Evolutionary conservation across 169 alveolate genomes (phyloP), one percentile per base, ranked within the genome.

Genomic region (Eimeria zaria): DNA sequence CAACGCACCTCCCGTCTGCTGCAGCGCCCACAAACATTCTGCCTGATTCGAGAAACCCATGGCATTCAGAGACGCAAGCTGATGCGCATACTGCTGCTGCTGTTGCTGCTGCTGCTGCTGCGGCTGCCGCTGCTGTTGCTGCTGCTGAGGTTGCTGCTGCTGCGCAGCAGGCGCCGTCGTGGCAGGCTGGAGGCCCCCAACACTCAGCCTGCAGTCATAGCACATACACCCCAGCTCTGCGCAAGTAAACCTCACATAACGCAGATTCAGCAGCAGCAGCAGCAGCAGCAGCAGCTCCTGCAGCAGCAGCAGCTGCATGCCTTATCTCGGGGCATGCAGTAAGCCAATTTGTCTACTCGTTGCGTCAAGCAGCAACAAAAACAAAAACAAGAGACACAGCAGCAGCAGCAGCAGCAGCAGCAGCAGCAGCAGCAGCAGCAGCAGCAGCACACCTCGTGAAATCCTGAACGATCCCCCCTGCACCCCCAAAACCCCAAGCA

Each of bases 11-110:
- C 71, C 91, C 3, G 91, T 83, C 41, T 51, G 74, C 91, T 51
- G 91, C 76, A 83, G 76, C 41, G 91, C 91, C 76, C 74, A 51
- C 58, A 83, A 51, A 55, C 91, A 83, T 58, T 51, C 91, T 1
- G 71, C 76, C 74, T 51, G 71, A 51, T 83, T 55, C 11, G 91
- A 53, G 78, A 83, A 83, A 0, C 91, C 91, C 91, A 83, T 83
- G 55, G 76, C 74, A 55, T 55, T 51, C 58, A 83, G 60, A 14
- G 91, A 83, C 20, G 71, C 91, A 16, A 83, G 91, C 76, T 83
- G 91, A 30, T 55, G 71, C 33, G 55, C 76, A 53, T 83, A 83
- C 91, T 53, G 74, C 91, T 53, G 76, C 58, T 83, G 76, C 89
- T 44, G 67, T 69, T 80, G 89, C 89, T 44, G 67, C 58, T 46